A percentile compares a stretch with the other conserved stretches of the same genome.
These are phyloP conservation scores for Termitomyces sp. DNA, from an alignment of 768 basidiomycete genomes.

Conservation along the genomic window DNA sequence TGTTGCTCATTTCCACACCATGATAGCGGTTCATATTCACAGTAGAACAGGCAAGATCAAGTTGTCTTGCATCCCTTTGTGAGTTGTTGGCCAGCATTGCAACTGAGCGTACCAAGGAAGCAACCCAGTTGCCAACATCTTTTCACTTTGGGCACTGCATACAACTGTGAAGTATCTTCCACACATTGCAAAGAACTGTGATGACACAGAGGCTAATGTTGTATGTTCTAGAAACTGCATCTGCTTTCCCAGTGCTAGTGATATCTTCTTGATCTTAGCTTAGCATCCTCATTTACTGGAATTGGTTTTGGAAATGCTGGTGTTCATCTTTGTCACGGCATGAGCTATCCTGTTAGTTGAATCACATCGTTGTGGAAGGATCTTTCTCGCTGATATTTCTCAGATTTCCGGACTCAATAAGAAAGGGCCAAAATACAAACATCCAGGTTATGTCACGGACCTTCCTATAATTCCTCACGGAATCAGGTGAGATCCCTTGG, in stretches of 20 bases:
- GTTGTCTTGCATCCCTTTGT: no score
- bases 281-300: conserved; percentile 92
- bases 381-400: not conserved
- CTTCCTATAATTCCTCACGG: conserved; percentile 94
- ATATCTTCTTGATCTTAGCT: conserved; percentile 32
- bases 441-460: conserved; percentile 83
- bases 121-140: conserved; percentile 94
- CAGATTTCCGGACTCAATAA: conserved; percentile 95
- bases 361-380: not conserved
- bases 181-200: conserved; percentile 71
- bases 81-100: no score
- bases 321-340: conserved; percentile 87
- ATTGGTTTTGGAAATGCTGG: conserved; percentile 96
- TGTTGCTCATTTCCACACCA: no score
- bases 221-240: conserved; percentile 31
- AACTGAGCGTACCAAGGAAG: conserved; percentile 91
- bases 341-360: conserved; percentile 76
- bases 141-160: conserved; percentile 90
- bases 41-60: no score
- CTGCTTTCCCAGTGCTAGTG: not conserved
- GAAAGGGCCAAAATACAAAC: conserved; percentile 87
- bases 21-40: no score
- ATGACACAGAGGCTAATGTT: conserved; percentile 92
- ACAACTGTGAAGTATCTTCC: conserved; percentile 89
- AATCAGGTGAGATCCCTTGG: conserved; percentile 47